Evolutionary conservation across 208 protist genomes (phyloP).

Genomic region (Crithidia bombi): DNA sequence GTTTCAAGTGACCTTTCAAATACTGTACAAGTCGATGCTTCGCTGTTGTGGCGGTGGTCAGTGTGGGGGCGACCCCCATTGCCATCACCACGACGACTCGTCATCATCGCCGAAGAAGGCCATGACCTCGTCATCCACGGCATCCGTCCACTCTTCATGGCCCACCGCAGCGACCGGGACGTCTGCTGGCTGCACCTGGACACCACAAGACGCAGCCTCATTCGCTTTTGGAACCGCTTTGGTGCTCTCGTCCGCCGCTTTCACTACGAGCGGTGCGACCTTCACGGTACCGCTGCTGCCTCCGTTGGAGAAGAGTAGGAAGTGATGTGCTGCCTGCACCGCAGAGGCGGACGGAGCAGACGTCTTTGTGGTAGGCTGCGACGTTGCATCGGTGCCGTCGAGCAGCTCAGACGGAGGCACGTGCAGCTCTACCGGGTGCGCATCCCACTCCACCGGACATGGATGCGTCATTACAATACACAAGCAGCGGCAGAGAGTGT

Average conservation of each 20-base stretch:
- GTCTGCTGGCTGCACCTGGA: neutral
- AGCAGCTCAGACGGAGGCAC: neutral
- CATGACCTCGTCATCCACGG: slow-evolving; percentile 52
- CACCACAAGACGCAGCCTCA: neutral
- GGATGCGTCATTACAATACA: neutral
- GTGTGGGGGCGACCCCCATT: too few species aligned
- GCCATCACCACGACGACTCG: neutral
- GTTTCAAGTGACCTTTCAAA: too few species aligned
- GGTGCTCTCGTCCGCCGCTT: too few species aligned
- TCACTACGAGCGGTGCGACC: neutral
- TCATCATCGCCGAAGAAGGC: slow-evolving; percentile 48
- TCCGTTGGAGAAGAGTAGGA: neutral
- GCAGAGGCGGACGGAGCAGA: neutral
- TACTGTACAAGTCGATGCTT: too few species aligned
- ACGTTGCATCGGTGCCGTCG: neutral
- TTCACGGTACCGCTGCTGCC: neutral
- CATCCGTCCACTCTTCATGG: slow-evolving; percentile 23
- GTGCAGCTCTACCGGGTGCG: neutral
- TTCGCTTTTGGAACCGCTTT: neutral
- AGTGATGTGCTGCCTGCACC: neutral
- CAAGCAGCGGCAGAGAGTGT: neutral
- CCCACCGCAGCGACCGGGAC: neutral
- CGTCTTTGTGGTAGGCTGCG: neutral
- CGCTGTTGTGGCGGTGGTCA: too few species aligned
- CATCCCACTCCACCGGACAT: neutral